A percentile compares a stretch with the other conserved stretches of the same genome.
Evolutionary conservation across 257 asterid species (phyloP).

Genomic region (Solanum corneliomulleri): DNA sequence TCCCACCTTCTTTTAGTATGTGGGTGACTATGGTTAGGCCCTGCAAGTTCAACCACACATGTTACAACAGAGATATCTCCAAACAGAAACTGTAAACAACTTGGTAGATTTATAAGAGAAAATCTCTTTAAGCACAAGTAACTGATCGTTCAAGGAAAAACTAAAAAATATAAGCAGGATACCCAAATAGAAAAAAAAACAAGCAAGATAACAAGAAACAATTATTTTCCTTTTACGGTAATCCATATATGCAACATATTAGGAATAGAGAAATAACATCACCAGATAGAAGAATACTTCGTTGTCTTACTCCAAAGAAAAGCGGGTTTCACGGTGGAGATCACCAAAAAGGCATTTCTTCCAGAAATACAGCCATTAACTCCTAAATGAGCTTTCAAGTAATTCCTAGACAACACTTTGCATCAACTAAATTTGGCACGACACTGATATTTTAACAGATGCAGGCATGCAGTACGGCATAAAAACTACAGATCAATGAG

Average conservation of each 20-base stretch:
- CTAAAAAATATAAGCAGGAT: background rate
- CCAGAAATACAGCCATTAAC: background rate
- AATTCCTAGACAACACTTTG: background rate
- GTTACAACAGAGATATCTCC: constrained; percentile 6
- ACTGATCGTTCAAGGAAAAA: background rate
- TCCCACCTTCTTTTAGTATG: constrained; percentile 83
- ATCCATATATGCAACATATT: background rate
- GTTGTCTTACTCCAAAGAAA: background rate
- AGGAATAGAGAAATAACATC: background rate
- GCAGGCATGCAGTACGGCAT: background rate
- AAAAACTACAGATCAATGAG: background rate
- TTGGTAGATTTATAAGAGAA: background rate
- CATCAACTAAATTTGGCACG: background rate
- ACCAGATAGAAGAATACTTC: background rate
- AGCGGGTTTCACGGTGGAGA: background rate
- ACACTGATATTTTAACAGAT: background rate
- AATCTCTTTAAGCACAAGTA: background rate
- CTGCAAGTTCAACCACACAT: constrained; percentile 36
- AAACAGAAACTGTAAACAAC: background rate
- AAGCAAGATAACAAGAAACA: background rate
- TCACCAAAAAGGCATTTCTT: background rate
- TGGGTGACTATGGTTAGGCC: constrained; percentile 91
- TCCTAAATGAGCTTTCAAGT: background rate
- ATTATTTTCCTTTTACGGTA: background rate
- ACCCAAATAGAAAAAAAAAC: background rate